Evolutionary conservation across 2,329 filamentous ascomycete genomes (phyloP).

Genomic region (Trichoderma sp.): DNA sequence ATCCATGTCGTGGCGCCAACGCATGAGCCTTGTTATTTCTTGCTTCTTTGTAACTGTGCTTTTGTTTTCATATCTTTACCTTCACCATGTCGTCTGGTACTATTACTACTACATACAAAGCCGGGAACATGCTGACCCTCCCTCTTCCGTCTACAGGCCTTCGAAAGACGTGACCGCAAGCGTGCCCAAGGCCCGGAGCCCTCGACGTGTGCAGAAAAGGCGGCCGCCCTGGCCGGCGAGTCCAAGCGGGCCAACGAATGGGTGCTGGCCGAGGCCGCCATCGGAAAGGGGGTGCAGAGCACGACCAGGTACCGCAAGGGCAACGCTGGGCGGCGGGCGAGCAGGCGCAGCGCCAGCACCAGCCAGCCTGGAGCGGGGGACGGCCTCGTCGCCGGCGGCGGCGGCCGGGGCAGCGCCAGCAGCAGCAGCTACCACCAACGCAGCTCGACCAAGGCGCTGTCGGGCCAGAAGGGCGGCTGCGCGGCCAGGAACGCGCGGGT

Average conservation of each 20-base stretch:
- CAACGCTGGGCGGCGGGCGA: conserved; percentile 38
- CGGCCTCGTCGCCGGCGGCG: too few relatives aligned
- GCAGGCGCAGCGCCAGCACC: conserved; percentile 27
- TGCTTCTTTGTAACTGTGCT: not conserved
- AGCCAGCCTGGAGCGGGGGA: conserved; percentile 14
- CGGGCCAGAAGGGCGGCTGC: conserved; percentile 41
- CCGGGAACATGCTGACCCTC: conserved; percentile 23
- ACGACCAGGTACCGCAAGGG: conserved; percentile 76
- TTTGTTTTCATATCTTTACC: not conserved
- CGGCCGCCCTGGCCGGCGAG: conserved; percentile 33
- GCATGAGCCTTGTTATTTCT: not conserved
- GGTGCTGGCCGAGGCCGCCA: conserved; percentile 72
- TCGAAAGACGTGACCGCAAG: conserved; percentile 44
- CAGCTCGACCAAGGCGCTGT: conserved; percentile 38
- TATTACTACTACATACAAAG: not conserved
- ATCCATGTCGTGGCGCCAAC: too few relatives aligned
- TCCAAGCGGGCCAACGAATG: conserved; percentile 73
- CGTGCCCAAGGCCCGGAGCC: not conserved
- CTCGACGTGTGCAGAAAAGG: conserved; percentile 30
- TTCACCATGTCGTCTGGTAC: not conserved
- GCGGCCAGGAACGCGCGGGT: conserved; percentile 37
- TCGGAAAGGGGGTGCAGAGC: conserved; percentile 74
- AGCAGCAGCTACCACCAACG: conserved; percentile 31
- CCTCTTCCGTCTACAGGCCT: conserved; percentile 39
- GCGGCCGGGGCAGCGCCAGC: not conserved